A percentile compares a stretch with the other conserved stretches of the same genome.
Evolutionary conservation across 805 yeast species (phyloP).

Genomic region (Metschnikowia peoriensis): DNA sequence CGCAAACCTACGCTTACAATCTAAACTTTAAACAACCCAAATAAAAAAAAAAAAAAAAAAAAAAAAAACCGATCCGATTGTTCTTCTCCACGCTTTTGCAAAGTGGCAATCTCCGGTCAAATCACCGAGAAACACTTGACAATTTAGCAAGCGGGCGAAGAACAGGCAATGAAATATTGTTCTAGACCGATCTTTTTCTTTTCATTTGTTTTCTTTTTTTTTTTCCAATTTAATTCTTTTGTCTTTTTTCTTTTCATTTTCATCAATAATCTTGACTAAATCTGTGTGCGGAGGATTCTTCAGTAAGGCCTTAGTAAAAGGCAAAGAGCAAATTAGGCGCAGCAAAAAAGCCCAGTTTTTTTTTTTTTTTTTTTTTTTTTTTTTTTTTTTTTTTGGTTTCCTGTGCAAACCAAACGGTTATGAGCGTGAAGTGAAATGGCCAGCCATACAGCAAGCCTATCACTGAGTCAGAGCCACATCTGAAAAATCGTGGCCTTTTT

Average conservation of each 20-base stretch:
- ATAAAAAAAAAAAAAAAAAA: no score
- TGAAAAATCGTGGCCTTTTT: no score
- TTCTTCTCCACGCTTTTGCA: neutral
- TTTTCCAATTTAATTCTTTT: no score
- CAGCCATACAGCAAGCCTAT: neutral
- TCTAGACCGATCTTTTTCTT: neutral
- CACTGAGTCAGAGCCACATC: no score
- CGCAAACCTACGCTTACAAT: neutral
- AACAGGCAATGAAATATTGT: neutral
- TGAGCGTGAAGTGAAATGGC: neutral
- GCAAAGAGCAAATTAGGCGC: neutral
- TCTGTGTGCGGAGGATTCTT: neutral
- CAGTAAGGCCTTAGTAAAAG: neutral
- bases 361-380: no score
- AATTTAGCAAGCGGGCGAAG: no score
- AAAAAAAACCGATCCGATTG: neutral
- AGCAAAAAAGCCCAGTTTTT: neutral
- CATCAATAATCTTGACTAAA: neutral
- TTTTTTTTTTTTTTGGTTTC: no score
- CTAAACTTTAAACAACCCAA: neutral
- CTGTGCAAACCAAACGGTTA: neutral
- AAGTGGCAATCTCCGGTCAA: no score
- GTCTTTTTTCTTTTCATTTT: no score
- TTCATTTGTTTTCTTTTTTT: no score
- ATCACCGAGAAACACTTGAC: neutral